Conservation (phyloP, 441 rosid genomes). For the Syzygium syzygioides region DNA sequence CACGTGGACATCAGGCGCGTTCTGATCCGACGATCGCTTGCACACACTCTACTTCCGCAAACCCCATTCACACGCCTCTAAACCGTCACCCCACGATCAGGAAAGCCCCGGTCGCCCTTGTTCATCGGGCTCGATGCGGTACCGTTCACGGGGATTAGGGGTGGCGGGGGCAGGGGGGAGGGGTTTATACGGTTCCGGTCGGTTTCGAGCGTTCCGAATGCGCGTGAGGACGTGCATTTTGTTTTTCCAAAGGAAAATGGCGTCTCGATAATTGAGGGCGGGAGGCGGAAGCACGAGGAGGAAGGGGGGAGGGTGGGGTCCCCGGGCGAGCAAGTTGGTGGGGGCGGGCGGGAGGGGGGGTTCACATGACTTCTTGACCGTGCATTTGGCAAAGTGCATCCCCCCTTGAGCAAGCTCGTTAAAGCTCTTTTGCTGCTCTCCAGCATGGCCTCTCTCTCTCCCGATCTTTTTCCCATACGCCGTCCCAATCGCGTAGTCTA, state of each 20-base stretch:
- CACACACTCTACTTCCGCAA: neutral
- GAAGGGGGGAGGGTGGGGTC: neutral
- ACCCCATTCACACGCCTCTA: neutral
- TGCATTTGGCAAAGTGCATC: neutral
- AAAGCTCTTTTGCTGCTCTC: neutral
- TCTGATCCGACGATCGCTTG: rapidly evolving
- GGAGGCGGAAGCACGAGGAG: neutral
- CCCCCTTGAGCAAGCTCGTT: neutral
- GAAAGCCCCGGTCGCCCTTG: too few relatives aligned
- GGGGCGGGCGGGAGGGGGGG: neutral
- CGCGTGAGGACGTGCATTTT: neutral
- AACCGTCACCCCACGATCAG: neutral
- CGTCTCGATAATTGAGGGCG: neutral
- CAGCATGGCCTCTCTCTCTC: neutral
- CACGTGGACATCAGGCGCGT: rapidly evolving
- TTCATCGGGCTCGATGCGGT: too few relatives aligned
- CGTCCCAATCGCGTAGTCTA: neutral
- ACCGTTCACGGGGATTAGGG: neutral
- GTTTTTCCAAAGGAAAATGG: neutral
- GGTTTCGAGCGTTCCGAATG: neutral
- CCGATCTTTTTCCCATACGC: neutral
- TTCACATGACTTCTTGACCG: neutral
- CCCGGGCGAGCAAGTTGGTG: neutral
- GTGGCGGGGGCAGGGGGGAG: too few relatives aligned
- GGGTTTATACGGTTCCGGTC: neutral